These are phyloP conservation scores for Magnolia changhungtana DNA, from an alignment of 164 flowering plant species.

Conservation along the genomic window DNA sequence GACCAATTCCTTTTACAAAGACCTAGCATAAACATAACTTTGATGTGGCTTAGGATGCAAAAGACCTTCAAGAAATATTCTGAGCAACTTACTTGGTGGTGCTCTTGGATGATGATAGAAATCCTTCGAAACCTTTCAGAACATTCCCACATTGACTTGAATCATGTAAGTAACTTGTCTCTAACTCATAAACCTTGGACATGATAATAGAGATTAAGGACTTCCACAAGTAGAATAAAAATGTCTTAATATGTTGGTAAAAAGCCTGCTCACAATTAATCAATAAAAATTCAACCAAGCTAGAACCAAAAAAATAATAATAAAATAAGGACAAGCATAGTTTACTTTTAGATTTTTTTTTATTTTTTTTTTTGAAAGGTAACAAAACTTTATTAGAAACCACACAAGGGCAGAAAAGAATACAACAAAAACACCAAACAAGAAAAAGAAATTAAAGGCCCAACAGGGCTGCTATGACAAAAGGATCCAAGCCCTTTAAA, in stretches of 20 bases:
- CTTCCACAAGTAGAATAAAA: background rate
- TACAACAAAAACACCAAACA: too few relatives aligned
- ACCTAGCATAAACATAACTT: background rate
- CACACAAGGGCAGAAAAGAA: too few relatives aligned
- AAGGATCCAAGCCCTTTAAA: too few relatives aligned
- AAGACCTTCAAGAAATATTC: background rate
- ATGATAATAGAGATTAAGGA: background rate
- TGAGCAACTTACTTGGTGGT: slow-evolving; percentile 54
- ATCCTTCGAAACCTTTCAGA: slow-evolving; percentile 92
- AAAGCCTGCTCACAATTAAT: too few relatives aligned
- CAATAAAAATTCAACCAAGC: too few relatives aligned
- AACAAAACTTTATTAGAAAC: too few relatives aligned
- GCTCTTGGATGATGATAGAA: slow-evolving; percentile 84
- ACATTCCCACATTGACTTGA: slow-evolving; percentile 96
- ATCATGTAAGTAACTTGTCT: slow-evolving; percentile 92
- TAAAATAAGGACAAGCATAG: too few relatives aligned
- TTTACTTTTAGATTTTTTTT: too few relatives aligned
- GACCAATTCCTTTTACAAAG: background rate
- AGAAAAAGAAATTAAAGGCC: too few relatives aligned
- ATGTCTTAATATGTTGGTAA: background rate
- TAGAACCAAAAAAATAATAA: too few relatives aligned
- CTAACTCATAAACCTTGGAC: slow-evolving; percentile 80
- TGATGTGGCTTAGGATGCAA: background rate
- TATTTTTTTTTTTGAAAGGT: too few relatives aligned
- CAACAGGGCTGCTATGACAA: too few relatives aligned